Evolutionary conservation across 805 yeast species (phyloP), one percentile per base, ranked within the genome.

Genomic region (Saccharomycopsis synnaedendra): DNA sequence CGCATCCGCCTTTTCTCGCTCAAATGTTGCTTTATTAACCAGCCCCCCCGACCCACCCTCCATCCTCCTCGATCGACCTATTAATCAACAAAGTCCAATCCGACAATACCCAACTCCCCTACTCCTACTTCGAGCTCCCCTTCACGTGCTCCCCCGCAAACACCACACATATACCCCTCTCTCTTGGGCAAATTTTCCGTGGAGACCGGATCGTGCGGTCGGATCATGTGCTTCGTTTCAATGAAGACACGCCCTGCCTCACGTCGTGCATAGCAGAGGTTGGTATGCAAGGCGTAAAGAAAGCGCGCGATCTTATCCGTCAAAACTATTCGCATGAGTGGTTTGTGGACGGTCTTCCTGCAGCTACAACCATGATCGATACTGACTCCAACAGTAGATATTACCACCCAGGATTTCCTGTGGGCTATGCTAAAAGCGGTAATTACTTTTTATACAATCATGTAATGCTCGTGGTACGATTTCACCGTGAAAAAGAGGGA

Each of bases 371-470:
- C 0, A 83, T 81, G 54, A 75, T 81, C 34, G 72, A 76, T 31
- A 72, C 75, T 5, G 75, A 72, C 8, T 73, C 72, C 43, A 69
- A 74, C 19, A 74, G 76, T 54, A 79, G 83, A 56, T 84, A 82
- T 63, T 87, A 87, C 56, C 82, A 87, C 4, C 78, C 93, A 3
- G 96, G 96, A 2, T 87, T 88, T 64, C 89, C 94, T 3, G 61
- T 87, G 34, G 96, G 96, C 0, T 81, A 75, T 55, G 76, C 75
- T 27, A 74, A 73, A 54, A 66, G 76, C 50, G 31, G 31, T 11
- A 80, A 70, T n/a, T 72, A 73, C 43, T 83, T 76, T 58, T 53
- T 87, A 32, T 77, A 88, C 62, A 87, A 85, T 60, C 96, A 88
- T 60, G 78, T 83, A 6, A 82, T 82, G 82, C 57, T 87, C 47